Conservation (phyloP, 2,329 filamentous ascomycete species). For the Aureobasidium sp. region DNA sequence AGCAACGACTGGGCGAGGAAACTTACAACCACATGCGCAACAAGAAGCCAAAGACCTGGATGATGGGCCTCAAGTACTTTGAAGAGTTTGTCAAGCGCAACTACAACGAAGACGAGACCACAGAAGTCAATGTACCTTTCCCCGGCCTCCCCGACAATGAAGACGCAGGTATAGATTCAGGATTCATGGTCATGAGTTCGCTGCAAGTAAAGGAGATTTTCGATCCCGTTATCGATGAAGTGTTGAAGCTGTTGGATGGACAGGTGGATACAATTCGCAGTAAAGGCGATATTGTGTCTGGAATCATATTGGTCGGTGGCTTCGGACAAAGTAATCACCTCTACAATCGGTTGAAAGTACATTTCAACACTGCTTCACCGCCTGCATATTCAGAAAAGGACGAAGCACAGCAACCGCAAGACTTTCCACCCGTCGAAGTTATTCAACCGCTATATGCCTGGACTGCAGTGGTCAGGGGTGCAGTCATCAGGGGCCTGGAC, state of each 20-base stretch:
- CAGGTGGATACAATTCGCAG: constrained; percentile 41
- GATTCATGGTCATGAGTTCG: constrained; percentile 68
- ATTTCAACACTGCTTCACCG: constrained; percentile 50
- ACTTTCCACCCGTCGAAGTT: constrained; percentile 76
- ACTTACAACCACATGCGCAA: constrained; percentile 66
- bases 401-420: constrained; percentile 67
- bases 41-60: constrained; percentile 75
- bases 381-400: constrained; percentile 57
- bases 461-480: constrained; percentile 72
- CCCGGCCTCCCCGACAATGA: constrained; percentile 72
- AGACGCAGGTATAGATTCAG: constrained; percentile 66
- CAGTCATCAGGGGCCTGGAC: constrained; percentile 69
- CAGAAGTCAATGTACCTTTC: constrained; percentile 70
- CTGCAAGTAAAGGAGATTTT: constrained; percentile 56
- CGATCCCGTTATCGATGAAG: constrained; percentile 58
- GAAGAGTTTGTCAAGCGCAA: constrained; percentile 82
- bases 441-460: constrained; percentile 70
- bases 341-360: constrained; percentile 61
- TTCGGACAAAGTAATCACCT: constrained; percentile 70
- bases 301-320: constrained; percentile 73
- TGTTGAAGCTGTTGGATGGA: constrained; percentile 36
- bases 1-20: constrained; percentile 39
- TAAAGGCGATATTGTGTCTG: constrained; percentile 37
- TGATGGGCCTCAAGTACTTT: constrained; percentile 65
- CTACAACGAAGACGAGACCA: constrained; percentile 65